Evolutionary conservation across 2,329 filamentous ascomycete genomes (phyloP).

Genomic region (Aureobasidium musti): DNA sequence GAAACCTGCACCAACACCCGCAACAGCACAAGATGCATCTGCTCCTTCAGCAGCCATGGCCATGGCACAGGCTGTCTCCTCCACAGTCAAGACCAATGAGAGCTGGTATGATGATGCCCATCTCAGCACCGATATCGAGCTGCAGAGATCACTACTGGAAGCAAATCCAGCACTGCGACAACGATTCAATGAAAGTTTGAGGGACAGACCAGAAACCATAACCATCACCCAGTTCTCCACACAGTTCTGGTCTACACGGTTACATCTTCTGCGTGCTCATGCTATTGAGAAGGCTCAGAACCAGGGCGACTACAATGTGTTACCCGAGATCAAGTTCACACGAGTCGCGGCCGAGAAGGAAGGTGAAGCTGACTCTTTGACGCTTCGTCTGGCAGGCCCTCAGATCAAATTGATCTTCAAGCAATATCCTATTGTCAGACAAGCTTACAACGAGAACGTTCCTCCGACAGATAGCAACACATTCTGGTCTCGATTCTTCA

Average conservation of each 20-base stretch:
- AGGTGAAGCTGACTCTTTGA: constrained; percentile 68
- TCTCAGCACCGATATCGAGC: constrained; percentile 73
- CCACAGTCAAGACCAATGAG: constrained; percentile 50
- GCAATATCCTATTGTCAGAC: constrained; percentile 87
- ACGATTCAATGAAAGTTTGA: constrained; percentile 82
- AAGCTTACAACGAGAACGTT: constrained; percentile 91
- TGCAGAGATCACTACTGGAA: constrained; percentile 87
- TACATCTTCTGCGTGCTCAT: constrained; percentile 83
- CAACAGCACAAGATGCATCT: constrained; percentile 39
- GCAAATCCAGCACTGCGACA: constrained; percentile 73
- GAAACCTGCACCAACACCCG: constrained; percentile 41
- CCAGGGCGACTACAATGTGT: constrained; percentile 87
- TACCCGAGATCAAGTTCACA: constrained; percentile 75
- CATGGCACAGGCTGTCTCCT: constrained; percentile 69
- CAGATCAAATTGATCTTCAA: constrained; percentile 91
- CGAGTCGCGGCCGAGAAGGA: constrained; percentile 43
- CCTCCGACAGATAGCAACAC: constrained; percentile 68
- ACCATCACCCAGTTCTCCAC: constrained; percentile 78
- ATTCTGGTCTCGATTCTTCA: constrained; percentile 95
- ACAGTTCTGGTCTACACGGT: constrained; percentile 92
- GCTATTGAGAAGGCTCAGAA: constrained; percentile 86
- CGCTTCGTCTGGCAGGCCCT: constrained; percentile 83
- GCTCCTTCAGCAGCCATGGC: constrained; percentile 70
- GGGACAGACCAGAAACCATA: constrained; percentile 81
- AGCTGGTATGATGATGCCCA: constrained; percentile 79